phyloP scores from a whole-genome alignment of 257 asterid genomes.

The Lycium barbarum region DNA sequence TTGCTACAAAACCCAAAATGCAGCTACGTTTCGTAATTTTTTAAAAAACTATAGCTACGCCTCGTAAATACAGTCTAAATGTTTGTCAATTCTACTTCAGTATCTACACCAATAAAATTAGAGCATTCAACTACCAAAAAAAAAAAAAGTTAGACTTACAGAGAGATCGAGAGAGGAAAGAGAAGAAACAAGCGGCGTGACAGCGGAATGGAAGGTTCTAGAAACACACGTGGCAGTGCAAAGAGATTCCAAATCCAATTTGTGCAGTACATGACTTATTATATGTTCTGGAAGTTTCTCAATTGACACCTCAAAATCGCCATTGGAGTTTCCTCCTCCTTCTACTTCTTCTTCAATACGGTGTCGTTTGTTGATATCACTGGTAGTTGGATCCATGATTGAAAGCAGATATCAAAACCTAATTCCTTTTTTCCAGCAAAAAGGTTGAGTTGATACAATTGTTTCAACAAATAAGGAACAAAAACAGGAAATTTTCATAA shows the following conservation, averaged over 20 bases:
- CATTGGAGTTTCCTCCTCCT: conserved; percentile 4
- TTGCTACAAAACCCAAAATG: too few relatives aligned
- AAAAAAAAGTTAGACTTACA: conserved; percentile 47
- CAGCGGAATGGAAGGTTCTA: conserved; percentile 46
- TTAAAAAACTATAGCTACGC: too few relatives aligned
- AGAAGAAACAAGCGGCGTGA: conserved; percentile 53
- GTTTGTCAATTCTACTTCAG: too few relatives aligned
- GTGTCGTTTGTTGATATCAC: conserved; percentile 13
- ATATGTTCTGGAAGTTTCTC: conserved; percentile 60
- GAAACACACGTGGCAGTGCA: conserved; percentile 68
- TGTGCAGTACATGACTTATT: conserved; percentile 48
- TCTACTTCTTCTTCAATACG: neutral
- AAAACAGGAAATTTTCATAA: too few relatives aligned
- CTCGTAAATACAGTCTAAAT: too few relatives aligned
- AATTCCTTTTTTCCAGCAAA: neutral
- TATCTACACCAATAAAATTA: neutral
- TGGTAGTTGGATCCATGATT: neutral
- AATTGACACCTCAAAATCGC: conserved; percentile 36
- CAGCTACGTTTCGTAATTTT: too few relatives aligned
- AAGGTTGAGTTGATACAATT: too few relatives aligned
- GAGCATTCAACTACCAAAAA: neutral
- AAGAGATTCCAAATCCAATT: conserved; percentile 63
- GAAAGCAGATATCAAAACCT: neutral
- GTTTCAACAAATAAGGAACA: too few relatives aligned
- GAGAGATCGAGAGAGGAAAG: conserved; percentile 66